These are phyloP conservation scores for Daedalea quercina DNA, from an alignment of 768 basidiomycete species.

Conservation along the genomic window DNA sequence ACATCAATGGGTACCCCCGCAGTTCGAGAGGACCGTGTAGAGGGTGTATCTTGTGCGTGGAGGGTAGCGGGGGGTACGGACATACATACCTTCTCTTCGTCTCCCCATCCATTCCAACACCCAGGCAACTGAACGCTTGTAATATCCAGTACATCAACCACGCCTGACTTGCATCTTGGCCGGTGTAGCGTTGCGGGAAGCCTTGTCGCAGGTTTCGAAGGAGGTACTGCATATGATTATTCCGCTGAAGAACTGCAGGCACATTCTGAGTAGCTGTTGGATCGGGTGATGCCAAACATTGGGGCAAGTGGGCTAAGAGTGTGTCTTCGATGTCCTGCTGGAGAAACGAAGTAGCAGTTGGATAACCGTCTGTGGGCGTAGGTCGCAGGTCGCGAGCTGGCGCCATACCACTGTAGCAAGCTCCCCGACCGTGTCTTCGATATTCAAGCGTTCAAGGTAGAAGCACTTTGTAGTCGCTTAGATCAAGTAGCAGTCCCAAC, in stretches of 20 bases:
- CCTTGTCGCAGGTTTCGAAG: conserved; percentile 67
- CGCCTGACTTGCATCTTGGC: conserved; percentile 90
- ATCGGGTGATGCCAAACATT: conserved; percentile 12
- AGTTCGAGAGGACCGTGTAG: no score
- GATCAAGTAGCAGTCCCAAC: no score
- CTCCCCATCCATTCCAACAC: conserved; percentile 69
- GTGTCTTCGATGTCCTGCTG: conserved; percentile 65
- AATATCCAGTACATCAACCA: conserved; percentile 95
- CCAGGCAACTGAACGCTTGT: conserved; percentile 75
- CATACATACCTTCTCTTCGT: conserved; percentile 67
- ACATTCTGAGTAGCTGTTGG: not conserved
- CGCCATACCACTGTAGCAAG: no score
- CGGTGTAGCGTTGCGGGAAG: conserved; percentile 71
- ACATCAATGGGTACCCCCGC: not conserved
- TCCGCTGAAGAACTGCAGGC: conserved; percentile 41
- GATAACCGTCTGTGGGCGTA: conserved; percentile 50
- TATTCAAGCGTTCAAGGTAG: no score
- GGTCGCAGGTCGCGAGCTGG: conserved; percentile 10
- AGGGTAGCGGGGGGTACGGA: no score
- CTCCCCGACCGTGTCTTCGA: no score
- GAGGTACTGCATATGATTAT: conserved; percentile 71
- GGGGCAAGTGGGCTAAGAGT: conserved; percentile 49
- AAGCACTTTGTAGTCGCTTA: no score
- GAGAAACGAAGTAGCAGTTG: conserved; percentile 52
- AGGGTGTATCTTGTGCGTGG: no score